These are phyloP conservation scores for Secale cereale DNA, from an alignment of 176 grass and related monocot species.

Conservation along the genomic window DNA sequence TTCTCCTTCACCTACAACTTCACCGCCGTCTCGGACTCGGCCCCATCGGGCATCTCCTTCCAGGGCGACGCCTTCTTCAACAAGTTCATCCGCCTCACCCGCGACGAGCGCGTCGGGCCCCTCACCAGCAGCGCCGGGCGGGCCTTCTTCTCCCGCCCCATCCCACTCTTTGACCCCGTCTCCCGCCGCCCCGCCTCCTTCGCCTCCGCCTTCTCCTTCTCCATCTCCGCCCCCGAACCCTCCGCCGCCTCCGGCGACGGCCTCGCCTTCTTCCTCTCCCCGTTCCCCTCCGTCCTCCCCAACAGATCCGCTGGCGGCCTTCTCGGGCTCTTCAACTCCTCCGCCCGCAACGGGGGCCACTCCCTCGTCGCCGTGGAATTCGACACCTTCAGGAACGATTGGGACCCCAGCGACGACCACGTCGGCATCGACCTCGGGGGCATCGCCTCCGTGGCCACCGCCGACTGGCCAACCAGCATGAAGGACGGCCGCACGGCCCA, in stretches of 20 bases:
- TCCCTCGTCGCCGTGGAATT: slow-evolving; percentile 73
- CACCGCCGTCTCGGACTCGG: slow-evolving; percentile 39
- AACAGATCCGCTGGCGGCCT: slow-evolving; percentile 45
- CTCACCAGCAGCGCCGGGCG: slow-evolving; percentile 61
- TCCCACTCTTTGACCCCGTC: slow-evolving; percentile 52
- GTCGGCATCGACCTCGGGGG: slow-evolving; percentile 63
- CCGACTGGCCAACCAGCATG: slow-evolving; percentile 49
- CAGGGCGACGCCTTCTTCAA: slow-evolving; percentile 82
- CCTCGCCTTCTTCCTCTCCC: slow-evolving; percentile 76
- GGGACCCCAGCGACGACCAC: slow-evolving; percentile 62
- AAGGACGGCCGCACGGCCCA: slow-evolving; percentile 57
- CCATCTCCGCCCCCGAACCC: slow-evolving; percentile 43
- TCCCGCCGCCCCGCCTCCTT: slow-evolving; percentile 48
- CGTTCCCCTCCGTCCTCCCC: slow-evolving; percentile 58
- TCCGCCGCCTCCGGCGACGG: slow-evolving; percentile 50
- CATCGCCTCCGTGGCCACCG: slow-evolving; percentile 42
- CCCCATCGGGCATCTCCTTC: slow-evolving; percentile 58
- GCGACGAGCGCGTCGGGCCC: slow-evolving; percentile 54
- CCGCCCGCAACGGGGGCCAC: neutral
- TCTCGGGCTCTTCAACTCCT: slow-evolving; percentile 65
- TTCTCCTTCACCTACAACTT: slow-evolving; percentile 78
- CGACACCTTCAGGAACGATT: slow-evolving; percentile 63
- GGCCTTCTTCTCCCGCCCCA: slow-evolving; percentile 43
- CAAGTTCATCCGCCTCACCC: slow-evolving; percentile 65
- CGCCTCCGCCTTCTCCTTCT: slow-evolving; percentile 61